Conservation (phyloP, 306 rosid genomes). For the Canavalia ensiformis region DNA sequence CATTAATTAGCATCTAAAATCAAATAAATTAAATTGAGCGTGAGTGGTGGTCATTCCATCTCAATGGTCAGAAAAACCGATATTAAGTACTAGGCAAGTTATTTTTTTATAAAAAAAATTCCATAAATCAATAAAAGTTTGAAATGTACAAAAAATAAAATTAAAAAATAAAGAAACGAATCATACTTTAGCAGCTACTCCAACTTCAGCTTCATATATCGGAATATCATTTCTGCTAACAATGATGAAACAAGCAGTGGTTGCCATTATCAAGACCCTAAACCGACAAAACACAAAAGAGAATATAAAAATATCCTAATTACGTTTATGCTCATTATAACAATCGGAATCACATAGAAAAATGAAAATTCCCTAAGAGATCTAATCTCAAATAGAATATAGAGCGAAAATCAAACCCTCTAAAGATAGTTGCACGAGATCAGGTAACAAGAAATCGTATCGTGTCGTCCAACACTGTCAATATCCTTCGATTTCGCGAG, state of each 20-base stretch:
- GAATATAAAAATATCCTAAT: background rate
- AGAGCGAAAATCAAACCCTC: slow-evolving; percentile 9
- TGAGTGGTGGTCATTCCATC: slow-evolving; percentile 13
- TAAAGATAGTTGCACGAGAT: slow-evolving; percentile 2
- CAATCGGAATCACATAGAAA: slow-evolving; percentile 11
- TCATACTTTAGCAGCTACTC: slow-evolving; percentile 89
- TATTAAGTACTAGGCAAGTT: slow-evolving; percentile 10
- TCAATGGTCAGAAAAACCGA: slow-evolving; percentile 17
- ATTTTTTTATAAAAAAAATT: background rate
- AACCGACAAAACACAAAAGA: background rate
- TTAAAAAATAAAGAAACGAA: background rate
- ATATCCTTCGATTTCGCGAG: slow-evolving; percentile 15
- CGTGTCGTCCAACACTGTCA: background rate
- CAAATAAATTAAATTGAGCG: slow-evolving; percentile 22
- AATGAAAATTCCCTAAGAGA: background rate
- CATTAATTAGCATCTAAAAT: slow-evolving; percentile 22
- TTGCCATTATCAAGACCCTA: slow-evolving; percentile 68
- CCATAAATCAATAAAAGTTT: slow-evolving; percentile 9
- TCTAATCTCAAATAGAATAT: background rate
- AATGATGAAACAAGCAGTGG: slow-evolving; percentile 95
- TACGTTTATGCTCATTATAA: background rate
- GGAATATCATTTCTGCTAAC: slow-evolving; percentile 98
- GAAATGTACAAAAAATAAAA: background rate
- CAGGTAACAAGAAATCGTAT: background rate
- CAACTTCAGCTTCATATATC: slow-evolving; percentile 98